Conservation (phyloP, 1,284 basidiomycete species). For the Pisolithus thermaeus region DNA sequence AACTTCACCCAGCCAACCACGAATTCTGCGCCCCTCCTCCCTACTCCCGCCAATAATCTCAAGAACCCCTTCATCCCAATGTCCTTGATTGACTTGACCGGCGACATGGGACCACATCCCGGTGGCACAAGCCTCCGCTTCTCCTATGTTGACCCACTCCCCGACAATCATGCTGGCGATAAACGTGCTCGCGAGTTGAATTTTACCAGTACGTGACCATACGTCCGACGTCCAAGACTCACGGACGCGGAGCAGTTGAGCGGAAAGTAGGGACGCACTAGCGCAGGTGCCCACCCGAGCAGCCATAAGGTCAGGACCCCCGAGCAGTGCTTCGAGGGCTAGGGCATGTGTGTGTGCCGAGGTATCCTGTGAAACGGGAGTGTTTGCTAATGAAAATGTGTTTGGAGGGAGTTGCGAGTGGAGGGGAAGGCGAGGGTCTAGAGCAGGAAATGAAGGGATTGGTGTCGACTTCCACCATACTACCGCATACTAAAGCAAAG, state of each 20-base stretch:
- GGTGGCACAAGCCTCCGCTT: constrained; percentile 71
- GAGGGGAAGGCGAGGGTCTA: constrained; percentile 60
- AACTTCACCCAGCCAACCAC: constrained; percentile 72
- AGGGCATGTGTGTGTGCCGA: constrained; percentile 72
- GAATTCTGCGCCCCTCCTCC: constrained; percentile 63
- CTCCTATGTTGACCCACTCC: constrained; percentile 63
- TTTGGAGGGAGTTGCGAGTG: constrained; percentile 60
- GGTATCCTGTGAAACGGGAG: constrained; percentile 70
- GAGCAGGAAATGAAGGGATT: constrained; percentile 55
- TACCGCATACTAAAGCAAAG: constrained; percentile 54
- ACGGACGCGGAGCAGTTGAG: constrained; percentile 63
- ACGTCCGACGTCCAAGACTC: constrained; percentile 68
- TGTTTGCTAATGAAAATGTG: constrained; percentile 70
- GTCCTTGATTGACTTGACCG: constrained; percentile 34
- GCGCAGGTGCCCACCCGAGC: constrained; percentile 66
- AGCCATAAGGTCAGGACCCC: constrained; percentile 71
- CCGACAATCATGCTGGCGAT: constrained; percentile 66
- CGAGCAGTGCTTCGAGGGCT: constrained; percentile 64
- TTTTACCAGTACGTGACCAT: constrained; percentile 62
- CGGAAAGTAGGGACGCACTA: constrained; percentile 60
- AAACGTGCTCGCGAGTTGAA: constrained; percentile 69
- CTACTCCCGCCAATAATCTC: constrained; percentile 69
- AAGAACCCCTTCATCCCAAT: constrained; percentile 74
- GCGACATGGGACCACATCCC: constrained; percentile 62
- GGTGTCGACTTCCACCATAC: constrained; percentile 79